These are phyloP conservation scores for Globisporangium polare DNA, from an alignment of 352 stramenopile species.

Conservation along the genomic window DNA sequence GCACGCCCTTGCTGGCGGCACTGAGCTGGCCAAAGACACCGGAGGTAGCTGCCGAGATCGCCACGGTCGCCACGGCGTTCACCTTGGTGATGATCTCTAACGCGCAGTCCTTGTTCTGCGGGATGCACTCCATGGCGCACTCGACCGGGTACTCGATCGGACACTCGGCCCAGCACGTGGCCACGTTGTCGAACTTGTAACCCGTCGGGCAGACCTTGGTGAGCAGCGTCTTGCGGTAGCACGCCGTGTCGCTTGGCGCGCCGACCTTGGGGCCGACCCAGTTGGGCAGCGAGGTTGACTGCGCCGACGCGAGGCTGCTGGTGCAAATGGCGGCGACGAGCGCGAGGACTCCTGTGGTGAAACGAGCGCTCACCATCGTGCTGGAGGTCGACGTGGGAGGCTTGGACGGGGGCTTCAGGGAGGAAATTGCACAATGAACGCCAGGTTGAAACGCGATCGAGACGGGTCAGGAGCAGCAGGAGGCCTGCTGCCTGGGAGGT, in stretches of 20 bases:
- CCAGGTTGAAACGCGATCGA: too few species aligned
- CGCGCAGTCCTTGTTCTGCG: slow-evolving; percentile 58
- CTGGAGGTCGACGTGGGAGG: too few species aligned
- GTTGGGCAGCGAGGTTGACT: slow-evolving; percentile 13
- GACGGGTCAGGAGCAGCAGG: too few species aligned
- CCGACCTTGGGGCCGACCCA: slow-evolving; percentile 20
- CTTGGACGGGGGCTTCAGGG: too few species aligned
- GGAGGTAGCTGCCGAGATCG: slow-evolving; percentile 15
- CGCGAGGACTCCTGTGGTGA: too few species aligned
- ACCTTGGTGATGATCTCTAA: slow-evolving; percentile 49
- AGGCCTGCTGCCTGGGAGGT: too few species aligned
- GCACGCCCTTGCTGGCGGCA: slow-evolving; percentile 35
- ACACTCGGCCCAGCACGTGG: slow-evolving; percentile 63
- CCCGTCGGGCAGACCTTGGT: slow-evolving; percentile 16
- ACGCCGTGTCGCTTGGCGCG: slow-evolving; percentile 13
- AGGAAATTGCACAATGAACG: too few species aligned
- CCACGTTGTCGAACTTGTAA: slow-evolving; percentile 35
- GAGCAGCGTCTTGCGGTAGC: slow-evolving; percentile 22
- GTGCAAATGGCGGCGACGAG: too few species aligned
- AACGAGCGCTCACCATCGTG: too few species aligned
- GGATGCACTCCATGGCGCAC: slow-evolving; percentile 64
- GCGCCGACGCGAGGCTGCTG: too few species aligned
- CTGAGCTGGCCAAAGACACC: slow-evolving; percentile 52
- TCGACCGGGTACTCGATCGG: slow-evolving; percentile 69
- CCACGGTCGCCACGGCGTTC: slow-evolving; percentile 40